Conservation (phyloP, 208 protist species). For the Trypanosoma melophagium region DNA sequence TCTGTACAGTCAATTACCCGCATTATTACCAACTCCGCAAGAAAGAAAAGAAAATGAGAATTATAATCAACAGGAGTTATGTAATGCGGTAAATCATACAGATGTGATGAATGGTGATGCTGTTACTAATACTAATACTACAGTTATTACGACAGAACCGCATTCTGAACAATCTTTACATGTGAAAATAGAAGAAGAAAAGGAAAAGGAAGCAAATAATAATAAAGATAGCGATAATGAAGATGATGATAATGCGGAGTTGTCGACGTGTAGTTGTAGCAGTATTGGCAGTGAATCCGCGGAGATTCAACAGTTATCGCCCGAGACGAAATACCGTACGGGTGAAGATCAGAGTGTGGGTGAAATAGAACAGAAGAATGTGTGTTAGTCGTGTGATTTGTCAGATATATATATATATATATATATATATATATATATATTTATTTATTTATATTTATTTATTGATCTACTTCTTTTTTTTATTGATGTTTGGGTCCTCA, state of each 20-base stretch:
- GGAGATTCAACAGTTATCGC: background rate
- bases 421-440: no score
- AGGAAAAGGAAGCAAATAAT: background rate
- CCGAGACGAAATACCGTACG: background rate
- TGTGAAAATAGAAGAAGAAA: background rate
- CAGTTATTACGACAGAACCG: background rate
- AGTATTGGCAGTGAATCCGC: slow-evolving; percentile 31
- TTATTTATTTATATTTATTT: no score
- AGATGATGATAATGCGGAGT: slow-evolving; percentile 13
- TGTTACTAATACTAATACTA: no score
- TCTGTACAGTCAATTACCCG: slow-evolving; percentile 23
- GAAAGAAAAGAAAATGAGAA: background rate
- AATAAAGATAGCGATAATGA: background rate
- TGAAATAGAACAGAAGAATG: slow-evolving; percentile 2
- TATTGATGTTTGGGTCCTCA: no score
- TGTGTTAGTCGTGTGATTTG: no score
- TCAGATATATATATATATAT: no score
- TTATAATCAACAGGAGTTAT: no score
- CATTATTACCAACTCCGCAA: background rate
- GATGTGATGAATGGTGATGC: no score
- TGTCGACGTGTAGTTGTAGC: slow-evolving; percentile 21
- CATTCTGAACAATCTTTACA: background rate
- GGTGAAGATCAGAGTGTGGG: slow-evolving; percentile 13
- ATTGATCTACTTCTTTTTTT: no score
- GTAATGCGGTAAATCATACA: no score